These are phyloP conservation scores for Yamadazyma takamatsuzukensis DNA, from an alignment of 805 yeast species.

Conservation along the genomic window DNA sequence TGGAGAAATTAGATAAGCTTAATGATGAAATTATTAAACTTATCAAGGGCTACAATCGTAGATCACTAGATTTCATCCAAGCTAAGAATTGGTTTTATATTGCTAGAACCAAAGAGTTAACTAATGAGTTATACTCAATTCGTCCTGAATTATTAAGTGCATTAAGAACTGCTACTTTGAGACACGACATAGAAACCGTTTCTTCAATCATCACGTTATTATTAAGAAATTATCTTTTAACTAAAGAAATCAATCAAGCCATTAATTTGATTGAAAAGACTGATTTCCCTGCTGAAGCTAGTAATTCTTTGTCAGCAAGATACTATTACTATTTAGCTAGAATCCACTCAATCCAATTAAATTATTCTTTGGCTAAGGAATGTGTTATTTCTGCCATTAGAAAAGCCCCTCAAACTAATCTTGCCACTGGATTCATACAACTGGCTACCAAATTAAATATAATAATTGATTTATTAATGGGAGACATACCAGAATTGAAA, in stretches of 20 bases:
- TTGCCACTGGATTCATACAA: slow-evolving; percentile 84
- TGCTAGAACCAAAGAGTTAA: slow-evolving; percentile 70
- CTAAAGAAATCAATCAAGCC: slow-evolving; percentile 84
- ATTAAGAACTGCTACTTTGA: slow-evolving; percentile 81
- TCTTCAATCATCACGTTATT: slow-evolving; percentile 84
- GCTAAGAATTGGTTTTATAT: slow-evolving; percentile 95
- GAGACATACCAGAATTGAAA: slow-evolving; percentile 91
- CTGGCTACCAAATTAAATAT: slow-evolving; percentile 85
- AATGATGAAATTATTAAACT: slow-evolving; percentile 50
- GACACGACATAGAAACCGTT: slow-evolving; percentile 90
- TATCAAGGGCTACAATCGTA: slow-evolving; percentile 65
- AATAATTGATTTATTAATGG: slow-evolving; percentile 87
- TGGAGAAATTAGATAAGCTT: slow-evolving; percentile 48
- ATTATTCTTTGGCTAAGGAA: slow-evolving; percentile 87
- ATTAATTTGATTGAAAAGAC: slow-evolving; percentile 85
- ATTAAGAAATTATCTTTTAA: slow-evolving; percentile 71
- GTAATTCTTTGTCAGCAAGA: slow-evolving; percentile 85
- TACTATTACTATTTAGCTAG: slow-evolving; percentile 89
- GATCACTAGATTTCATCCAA: slow-evolving; percentile 79
- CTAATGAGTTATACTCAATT: slow-evolving; percentile 48
- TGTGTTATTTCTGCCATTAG: slow-evolving; percentile 91
- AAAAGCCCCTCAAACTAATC: slow-evolving; percentile 88
- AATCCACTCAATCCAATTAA: slow-evolving; percentile 86
- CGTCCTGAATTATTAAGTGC: slow-evolving; percentile 70
- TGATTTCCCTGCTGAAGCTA: slow-evolving; percentile 80